Percentiles rank a stretch among this genome's conserved stretches.
Conservation (phyloP, 257 asterid genomes). For the Misopates orontium region DNA sequence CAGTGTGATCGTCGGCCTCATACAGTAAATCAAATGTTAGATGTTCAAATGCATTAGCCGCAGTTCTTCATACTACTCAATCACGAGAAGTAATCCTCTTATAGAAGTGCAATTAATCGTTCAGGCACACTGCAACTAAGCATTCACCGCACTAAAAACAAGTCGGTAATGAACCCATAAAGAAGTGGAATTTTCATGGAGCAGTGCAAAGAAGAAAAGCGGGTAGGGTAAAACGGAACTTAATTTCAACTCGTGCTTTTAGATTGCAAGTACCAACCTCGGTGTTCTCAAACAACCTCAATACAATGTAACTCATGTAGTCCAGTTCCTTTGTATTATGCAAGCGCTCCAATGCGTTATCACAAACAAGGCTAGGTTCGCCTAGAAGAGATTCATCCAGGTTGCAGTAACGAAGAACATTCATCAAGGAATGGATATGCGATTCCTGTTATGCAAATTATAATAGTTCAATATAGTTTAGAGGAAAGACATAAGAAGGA, state of each 20-base stretch:
- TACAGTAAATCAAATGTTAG: no score
- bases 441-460: conserved; percentile 69
- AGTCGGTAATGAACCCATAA: background rate
- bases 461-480: conserved; percentile 18
- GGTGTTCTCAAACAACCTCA: conserved; percentile 84
- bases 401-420: conserved; percentile 96
- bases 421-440: conserved; percentile 95
- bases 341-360: conserved; percentile 82
- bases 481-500: conserved; percentile 9
- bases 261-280: conserved; percentile 57
- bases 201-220: background rate
- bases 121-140: background rate
- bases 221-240: background rate
- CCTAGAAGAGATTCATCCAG: conserved; percentile 91
- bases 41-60: no score
- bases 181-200: background rate
- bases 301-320: conserved; percentile 93
- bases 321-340: conserved; percentile 86
- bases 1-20: no score
- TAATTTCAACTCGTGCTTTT: background rate
- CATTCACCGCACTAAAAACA: background rate
- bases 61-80: no score
- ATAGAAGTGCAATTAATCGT: background rate
- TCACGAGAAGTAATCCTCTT: no score
- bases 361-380: conserved; percentile 80